Conservation (phyloP, 2,329 filamentous ascomycete species). For the Alternaria ethzedia region DNA sequence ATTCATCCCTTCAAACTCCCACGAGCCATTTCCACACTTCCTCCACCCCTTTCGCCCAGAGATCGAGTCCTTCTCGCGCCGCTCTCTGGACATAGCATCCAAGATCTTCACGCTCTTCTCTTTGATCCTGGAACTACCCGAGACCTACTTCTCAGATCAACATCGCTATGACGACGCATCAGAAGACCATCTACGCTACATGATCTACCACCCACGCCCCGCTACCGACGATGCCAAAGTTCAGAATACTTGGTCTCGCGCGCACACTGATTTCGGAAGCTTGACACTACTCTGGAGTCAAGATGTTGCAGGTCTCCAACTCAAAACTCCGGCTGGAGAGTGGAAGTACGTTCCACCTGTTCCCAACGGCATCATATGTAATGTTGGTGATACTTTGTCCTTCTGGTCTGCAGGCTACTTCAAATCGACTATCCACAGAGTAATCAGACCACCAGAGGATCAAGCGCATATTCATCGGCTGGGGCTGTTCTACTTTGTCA, state of each 20-base stretch:
- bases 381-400: slow-evolving; percentile 54
- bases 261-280: slow-evolving; percentile 58
- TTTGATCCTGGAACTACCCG: slow-evolving; percentile 49
- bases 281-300: slow-evolving; percentile 57
- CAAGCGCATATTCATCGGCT: slow-evolving; percentile 47
- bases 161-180: slow-evolving; percentile 47
- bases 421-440: slow-evolving; percentile 59
- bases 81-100: slow-evolving; percentile 30
- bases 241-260: slow-evolving; percentile 54
- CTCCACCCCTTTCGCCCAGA: slow-evolving; percentile 32
- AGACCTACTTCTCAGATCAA: slow-evolving; percentile 46
- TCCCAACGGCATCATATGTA: slow-evolving; percentile 57
- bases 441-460: slow-evolving; percentile 55
- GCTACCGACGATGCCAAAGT: slow-evolving; percentile 44
- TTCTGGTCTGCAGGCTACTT: slow-evolving; percentile 53
- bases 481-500: slow-evolving; percentile 52
- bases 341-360: slow-evolving; percentile 58
- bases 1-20: slow-evolving; percentile 30
- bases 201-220: slow-evolving; percentile 52
- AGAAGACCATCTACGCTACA: slow-evolving; percentile 52
- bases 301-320: slow-evolving; percentile 56
- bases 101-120: slow-evolving; percentile 51
- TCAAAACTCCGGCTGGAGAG: slow-evolving; percentile 52
- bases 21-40: slow-evolving; percentile 37
- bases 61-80: slow-evolving; percentile 37